These are phyloP conservation scores for Pseudocercospora cruenta DNA, from an alignment of 2,329 filamentous ascomycete genomes.

Conservation along the genomic window DNA sequence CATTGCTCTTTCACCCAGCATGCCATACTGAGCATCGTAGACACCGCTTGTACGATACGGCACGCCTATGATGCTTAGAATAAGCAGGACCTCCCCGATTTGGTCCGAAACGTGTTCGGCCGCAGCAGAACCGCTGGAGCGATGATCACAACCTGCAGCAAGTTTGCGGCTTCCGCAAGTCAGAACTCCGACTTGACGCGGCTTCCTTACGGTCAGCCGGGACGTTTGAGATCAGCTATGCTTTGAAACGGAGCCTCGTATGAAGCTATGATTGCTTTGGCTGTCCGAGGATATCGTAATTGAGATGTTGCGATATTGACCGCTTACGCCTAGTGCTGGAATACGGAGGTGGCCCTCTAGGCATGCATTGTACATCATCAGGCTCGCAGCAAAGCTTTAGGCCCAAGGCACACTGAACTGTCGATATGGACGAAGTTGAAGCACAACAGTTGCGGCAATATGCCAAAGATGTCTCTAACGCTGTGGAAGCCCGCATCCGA, in stretches of 20 bases:
- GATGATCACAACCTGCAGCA: slow-evolving; percentile 1
- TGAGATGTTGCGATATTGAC: not conserved
- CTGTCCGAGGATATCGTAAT: not conserved
- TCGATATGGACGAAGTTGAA: slow-evolving; percentile 4
- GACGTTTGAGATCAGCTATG: not conserved
- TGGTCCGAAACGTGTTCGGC: too few species aligned
- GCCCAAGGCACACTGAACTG: not conserved
- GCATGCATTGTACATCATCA: too few species aligned
- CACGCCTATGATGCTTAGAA: too few species aligned
- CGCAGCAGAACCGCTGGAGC: not conserved
- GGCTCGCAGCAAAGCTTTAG: too few species aligned
- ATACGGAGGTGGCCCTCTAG: not conserved
- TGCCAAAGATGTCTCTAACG: slow-evolving; percentile 10
- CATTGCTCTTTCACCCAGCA: too few species aligned
- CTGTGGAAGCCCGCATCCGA: slow-evolving; percentile 16
- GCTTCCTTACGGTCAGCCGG: not conserved
- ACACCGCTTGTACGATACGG: too few species aligned
- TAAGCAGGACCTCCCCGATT: too few species aligned
- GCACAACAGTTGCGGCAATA: slow-evolving; percentile 11
- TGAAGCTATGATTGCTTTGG: too few species aligned
- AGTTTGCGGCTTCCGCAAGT: not conserved
- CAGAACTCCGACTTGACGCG: not conserved
- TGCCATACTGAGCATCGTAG: too few species aligned
- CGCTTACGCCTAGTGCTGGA: not conserved
- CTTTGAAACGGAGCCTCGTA: not conserved